Percentiles rank a stretch among this genome's conserved stretches.
These are phyloP conservation scores for Saccharomycopsis hybrid DNA, from an alignment of 1,139 yeast genomes.

Conservation along the genomic window DNA sequence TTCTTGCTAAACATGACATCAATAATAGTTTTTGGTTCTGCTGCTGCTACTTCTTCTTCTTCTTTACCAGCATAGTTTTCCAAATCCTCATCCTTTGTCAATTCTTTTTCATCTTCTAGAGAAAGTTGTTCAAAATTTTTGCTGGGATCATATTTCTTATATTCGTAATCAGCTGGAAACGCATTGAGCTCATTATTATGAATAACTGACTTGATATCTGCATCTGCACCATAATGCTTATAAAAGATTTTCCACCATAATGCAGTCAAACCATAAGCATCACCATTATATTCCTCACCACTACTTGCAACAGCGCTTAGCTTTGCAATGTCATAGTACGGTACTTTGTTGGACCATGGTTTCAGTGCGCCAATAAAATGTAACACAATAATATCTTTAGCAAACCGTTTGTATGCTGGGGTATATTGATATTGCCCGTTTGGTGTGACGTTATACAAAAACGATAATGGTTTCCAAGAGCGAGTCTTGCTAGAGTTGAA, in stretches of 20 bases:
- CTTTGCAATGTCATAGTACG: constrained; percentile 20
- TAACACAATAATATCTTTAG: constrained; percentile 47
- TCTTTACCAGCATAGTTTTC: neutral
- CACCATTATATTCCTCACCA: constrained; percentile 1
- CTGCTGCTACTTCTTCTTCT: neutral
- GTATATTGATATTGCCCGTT: constrained; percentile 73
- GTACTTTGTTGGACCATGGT: constrained; percentile 55
- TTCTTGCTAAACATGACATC: constrained; percentile 13
- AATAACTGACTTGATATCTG: constrained; percentile 5
- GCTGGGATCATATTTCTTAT: constrained; percentile 10
- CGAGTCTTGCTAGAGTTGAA: constrained; percentile 25
- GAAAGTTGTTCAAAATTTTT: constrained; percentile 10
- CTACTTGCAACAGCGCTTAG: constrained; percentile 20
- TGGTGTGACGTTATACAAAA: constrained; percentile 81
- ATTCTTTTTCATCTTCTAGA: no score
- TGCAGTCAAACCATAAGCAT: constrained; percentile 4
- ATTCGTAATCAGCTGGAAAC: constrained; percentile 4
- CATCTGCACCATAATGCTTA: constrained; percentile 11
- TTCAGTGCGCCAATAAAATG: constrained; percentile 80
- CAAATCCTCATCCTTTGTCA: no score
- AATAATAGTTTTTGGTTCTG: constrained; percentile 8
- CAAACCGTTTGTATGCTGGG: constrained; percentile 70
- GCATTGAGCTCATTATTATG: constrained; percentile 3
- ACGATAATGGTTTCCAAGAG: constrained; percentile 69
- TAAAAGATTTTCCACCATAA: constrained; percentile 20